Conservation (phyloP, 129 eudicot genomes). For the Calendula officinalis region DNA sequence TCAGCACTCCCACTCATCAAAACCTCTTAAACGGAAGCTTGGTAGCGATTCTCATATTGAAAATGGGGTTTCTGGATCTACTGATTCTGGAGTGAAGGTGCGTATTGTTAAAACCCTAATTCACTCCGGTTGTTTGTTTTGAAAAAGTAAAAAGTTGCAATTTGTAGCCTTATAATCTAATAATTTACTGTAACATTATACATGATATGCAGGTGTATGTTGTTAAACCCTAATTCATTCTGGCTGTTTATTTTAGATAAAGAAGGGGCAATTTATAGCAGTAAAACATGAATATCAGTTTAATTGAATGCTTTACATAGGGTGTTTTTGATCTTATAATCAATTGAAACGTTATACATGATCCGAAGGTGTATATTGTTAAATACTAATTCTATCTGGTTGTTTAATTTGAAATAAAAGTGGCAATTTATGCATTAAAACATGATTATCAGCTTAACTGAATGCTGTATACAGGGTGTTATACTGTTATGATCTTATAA, state of each 20-base stretch:
- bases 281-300: no score
- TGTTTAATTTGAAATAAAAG: no score
- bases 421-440: no score
- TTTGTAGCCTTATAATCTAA: background rate
- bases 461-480: no score
- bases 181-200: background rate
- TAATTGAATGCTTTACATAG: no score
- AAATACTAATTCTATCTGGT: no score
- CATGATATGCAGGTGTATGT: background rate
- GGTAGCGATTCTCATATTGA: conserved; percentile 43
- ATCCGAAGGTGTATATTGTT: no score
- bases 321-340: no score
- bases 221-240: conserved; percentile 22
- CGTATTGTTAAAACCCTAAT: conserved; percentile 20
- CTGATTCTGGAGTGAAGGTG: conserved; percentile 85
- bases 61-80: conserved; percentile 31
- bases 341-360: no score
- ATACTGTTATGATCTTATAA: conserved; percentile 4
- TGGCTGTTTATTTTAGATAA: conserved; percentile 3
- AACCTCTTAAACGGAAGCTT: conserved; percentile 73
- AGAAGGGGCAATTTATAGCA: background rate
- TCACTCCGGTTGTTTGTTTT: background rate
- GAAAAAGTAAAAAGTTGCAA: background rate
- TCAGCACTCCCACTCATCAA: conserved; percentile 77
- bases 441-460: conserved; percentile 5